Percentiles rank a stretch among this genome's conserved stretches.
These are phyloP conservation scores for Lathyrus oleraceus DNA, from an alignment of 306 rosid species.

Conservation along the genomic window DNA sequence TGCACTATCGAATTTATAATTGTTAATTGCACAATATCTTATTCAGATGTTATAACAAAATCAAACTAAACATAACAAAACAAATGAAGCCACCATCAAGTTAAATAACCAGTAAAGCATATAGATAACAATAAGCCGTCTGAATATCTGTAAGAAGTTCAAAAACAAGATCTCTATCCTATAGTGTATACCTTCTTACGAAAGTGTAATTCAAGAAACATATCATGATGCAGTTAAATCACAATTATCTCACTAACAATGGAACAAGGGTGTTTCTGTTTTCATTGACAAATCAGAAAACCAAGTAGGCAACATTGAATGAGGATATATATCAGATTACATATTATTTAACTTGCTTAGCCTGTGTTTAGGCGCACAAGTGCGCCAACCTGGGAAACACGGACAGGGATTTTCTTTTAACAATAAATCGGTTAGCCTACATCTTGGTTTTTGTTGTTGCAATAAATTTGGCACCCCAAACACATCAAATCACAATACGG, in stretches of 20 bases:
- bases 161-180: not conserved
- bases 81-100: constrained; percentile 5
- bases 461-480: not conserved
- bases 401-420: not conserved
- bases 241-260: not conserved
- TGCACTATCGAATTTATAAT: constrained; percentile 3
- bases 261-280: not conserved
- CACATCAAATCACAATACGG: not conserved
- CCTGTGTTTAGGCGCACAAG: no score
- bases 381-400: not conserved
- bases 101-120: not conserved
- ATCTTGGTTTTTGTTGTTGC: not conserved
- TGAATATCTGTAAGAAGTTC: not conserved
- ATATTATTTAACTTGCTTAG: not conserved
- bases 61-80: not conserved
- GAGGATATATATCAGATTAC: constrained; percentile 5
- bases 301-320: constrained; percentile 1
- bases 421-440: constrained; percentile 7
- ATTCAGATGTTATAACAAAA: not conserved
- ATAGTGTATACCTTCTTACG: constrained; percentile 4
- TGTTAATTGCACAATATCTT: constrained; percentile 18
- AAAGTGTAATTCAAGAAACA: not conserved
- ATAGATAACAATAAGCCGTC: not conserved
- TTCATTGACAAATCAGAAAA: constrained; percentile 10
- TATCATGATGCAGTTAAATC: not conserved